Evolutionary conservation across 2,329 filamentous ascomycete genomes (phyloP), one percentile per base, ranked within the genome.

Genomic region (Apiospora phragmitis): DNA sequence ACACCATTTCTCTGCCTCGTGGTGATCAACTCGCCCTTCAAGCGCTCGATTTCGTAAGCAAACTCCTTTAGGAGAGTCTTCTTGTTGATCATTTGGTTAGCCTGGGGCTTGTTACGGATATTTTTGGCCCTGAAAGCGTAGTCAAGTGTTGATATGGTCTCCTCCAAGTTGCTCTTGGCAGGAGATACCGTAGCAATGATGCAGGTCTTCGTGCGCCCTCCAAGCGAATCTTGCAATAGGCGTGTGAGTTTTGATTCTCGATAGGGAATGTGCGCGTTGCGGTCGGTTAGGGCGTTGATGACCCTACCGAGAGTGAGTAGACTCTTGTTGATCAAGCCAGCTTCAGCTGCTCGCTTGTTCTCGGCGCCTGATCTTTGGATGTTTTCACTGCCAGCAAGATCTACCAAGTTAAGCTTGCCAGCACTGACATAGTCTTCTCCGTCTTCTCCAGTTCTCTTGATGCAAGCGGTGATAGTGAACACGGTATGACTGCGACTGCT

Each of bases 51-150:
- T 79, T 99, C 96, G 32, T 88, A 85, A 0, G 95, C 96, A 74
- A 97, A 97, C 74, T 99, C 96, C 71, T 89, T 92, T 14, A 99
- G 87, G 16, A 99, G 82, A 3, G 94, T 97, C 83, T 96, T 97
- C 82, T 98, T 99, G 73, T 94, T 95, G 74, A 98, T 90, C 78
- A 94, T 89, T 67, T 94, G 93, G 81, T 98, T 99, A 76, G 97
- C 88, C 78, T 99, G 96, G 0, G 96, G 97, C 82, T 98, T 98
- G 82, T 99, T 99, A 67, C 94, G 93, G 77, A 99, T 99, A 76
- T 99, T 98, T 85, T 99, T 99, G 21, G 96, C 96, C 65, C 96
- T 90, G 83, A 98, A 98, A 14, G 96, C 97, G 79, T 99, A 99
- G 80, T 99, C 96, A 1, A 99, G 87, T 0, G 97, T 99, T 0